phyloP scores from a whole-genome alignment of 345 rosid genomes.

The Mangifera indica region DNA sequence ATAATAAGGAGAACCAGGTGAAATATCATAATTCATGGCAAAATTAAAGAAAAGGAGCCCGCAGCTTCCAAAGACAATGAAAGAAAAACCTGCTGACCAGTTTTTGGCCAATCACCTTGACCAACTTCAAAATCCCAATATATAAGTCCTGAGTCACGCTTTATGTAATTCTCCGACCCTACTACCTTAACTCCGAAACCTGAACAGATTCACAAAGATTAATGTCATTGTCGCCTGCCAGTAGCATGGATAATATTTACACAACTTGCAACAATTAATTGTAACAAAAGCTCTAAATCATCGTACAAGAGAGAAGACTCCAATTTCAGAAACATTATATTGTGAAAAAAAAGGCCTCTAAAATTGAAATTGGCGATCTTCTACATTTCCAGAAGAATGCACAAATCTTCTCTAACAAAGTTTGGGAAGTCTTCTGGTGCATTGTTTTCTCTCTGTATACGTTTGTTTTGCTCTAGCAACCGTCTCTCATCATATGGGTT shows the following conservation, averaged over 20 bases:
- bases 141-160: conserved; percentile 83
- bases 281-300: no score
- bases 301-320: no score
- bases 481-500: conserved; percentile 86
- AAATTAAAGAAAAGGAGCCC: conserved; percentile 4
- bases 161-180: conserved; percentile 66
- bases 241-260: no score
- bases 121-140: conserved; percentile 76
- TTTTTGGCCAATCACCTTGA: conserved; percentile 87
- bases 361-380: not conserved
- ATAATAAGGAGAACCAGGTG: not conserved
- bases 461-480: conserved; percentile 82
- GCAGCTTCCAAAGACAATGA: conserved; percentile 23
- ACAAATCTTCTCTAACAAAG: conserved; percentile 86
- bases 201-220: conserved; percentile 43
- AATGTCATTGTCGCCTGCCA: not conserved
- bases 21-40: not conserved
- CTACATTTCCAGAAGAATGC: conserved; percentile 6
- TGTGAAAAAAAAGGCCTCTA: no score
- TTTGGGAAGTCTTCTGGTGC: conserved; percentile 87
- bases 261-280: no score
- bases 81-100: conserved; percentile 91
- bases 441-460: conserved; percentile 82
- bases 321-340: no score
- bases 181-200: conserved; percentile 92